Evolutionary conservation across 805 yeast genomes (phyloP).

Genomic region (Pichia thaimueangensis): DNA sequence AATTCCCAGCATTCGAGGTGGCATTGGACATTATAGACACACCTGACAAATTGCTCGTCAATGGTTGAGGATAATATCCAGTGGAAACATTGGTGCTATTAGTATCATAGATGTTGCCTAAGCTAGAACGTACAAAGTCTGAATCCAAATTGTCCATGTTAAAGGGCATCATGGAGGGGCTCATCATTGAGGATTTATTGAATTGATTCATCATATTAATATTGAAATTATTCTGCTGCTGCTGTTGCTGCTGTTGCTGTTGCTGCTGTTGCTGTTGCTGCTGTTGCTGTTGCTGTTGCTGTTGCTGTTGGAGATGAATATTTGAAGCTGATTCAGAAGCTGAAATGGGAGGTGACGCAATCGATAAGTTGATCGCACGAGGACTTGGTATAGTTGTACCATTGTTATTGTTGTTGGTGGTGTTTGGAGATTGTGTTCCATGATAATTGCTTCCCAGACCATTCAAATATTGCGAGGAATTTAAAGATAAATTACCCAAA

Average conservation of each 20-base stretch:
- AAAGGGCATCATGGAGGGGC: slow-evolving; percentile 1
- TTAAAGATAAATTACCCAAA: slow-evolving; percentile 15
- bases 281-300: background rate
- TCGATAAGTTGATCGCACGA: slow-evolving; percentile 10
- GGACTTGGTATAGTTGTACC: slow-evolving; percentile 6
- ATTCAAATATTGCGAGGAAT: slow-evolving; percentile 9
- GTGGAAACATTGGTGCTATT: background rate
- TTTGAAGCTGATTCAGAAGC: slow-evolving; percentile 9
- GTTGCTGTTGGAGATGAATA: slow-evolving; percentile 1
- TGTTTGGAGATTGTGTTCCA: slow-evolving; percentile 3
- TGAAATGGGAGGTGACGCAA: slow-evolving; percentile 13
- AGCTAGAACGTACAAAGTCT: slow-evolving; percentile 2
- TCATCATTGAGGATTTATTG: slow-evolving; percentile 4
- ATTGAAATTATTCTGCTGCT: background rate
- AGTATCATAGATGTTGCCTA: slow-evolving; percentile 4
- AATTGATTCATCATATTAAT: slow-evolving; percentile 4
- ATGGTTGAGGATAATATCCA: slow-evolving; percentile 3
- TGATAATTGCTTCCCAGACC: background rate
- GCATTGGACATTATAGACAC: slow-evolving; percentile 4
- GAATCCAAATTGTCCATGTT: background rate
- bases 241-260: slow-evolving; percentile 1
- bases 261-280: slow-evolving; percentile 1
- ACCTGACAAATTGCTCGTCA: slow-evolving; percentile 3
- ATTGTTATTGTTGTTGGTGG: background rate
- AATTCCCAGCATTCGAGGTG: background rate